Conservation (phyloP, 2,329 filamentous ascomycete genomes). For the Dactylellina sp. region DNA sequence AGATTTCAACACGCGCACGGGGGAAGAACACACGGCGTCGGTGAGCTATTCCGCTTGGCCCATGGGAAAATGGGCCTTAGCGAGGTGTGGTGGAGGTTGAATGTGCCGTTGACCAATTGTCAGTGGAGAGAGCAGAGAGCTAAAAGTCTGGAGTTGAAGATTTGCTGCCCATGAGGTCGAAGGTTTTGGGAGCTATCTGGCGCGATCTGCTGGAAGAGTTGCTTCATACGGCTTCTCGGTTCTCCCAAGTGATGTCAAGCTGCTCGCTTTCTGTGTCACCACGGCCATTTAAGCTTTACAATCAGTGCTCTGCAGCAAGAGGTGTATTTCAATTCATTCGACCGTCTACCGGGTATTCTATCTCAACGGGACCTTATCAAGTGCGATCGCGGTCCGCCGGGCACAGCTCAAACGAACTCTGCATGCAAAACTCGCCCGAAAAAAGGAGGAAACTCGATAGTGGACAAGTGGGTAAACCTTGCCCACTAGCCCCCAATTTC, state of each 20-base stretch:
- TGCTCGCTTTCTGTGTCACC: slow-evolving; percentile 34
- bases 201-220: slow-evolving; percentile 24
- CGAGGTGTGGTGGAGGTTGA: slow-evolving; percentile 31
- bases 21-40: slow-evolving; percentile 1
- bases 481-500: background rate
- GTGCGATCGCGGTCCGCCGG: background rate
- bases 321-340: slow-evolving; percentile 8
- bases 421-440: background rate
- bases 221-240: slow-evolving; percentile 19
- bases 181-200: background rate
- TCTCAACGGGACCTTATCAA: slow-evolving; percentile 15
- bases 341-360: slow-evolving; percentile 20
- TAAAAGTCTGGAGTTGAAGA: background rate
- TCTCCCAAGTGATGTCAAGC: slow-evolving; percentile 21
- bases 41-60: slow-evolving; percentile 25
- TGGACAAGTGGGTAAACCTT: slow-evolving; percentile 16
- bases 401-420: background rate
- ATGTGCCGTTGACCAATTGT: background rate
- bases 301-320: slow-evolving; percentile 7
- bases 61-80: slow-evolving; percentile 28
- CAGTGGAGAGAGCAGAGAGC: background rate
- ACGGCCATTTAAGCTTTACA: slow-evolving; percentile 25
- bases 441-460: background rate
- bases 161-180: slow-evolving; percentile 1
- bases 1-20: slow-evolving; percentile 1